Evolutionary conservation across 2,329 filamentous ascomycete genomes (phyloP).

Genomic region (Ascochyta koolunga): DNA sequence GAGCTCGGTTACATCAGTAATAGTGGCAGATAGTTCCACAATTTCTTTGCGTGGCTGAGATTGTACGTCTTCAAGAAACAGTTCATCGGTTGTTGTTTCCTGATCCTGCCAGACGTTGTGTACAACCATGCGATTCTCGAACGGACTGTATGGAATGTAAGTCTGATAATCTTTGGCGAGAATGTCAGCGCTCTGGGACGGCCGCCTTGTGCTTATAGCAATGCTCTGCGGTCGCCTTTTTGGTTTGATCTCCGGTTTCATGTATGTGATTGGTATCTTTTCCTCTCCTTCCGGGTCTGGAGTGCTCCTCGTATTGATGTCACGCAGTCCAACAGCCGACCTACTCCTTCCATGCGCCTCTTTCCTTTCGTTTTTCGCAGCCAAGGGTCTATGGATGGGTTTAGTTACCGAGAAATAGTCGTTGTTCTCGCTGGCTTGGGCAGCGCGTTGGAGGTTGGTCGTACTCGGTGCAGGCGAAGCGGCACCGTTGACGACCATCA

Average conservation of each 20-base stretch:
- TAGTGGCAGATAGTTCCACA: slow-evolving; percentile 10
- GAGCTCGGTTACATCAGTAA: slow-evolving; percentile 11
- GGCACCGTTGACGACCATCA: slow-evolving; percentile 56
- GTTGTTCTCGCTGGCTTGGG: background rate
- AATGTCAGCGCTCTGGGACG: slow-evolving; percentile 9
- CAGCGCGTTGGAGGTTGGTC: slow-evolving; percentile 7
- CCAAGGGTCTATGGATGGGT: slow-evolving; percentile 24
- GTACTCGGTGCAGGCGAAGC: slow-evolving; percentile 53
- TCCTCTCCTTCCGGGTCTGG: slow-evolving; percentile 6
- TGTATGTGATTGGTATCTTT: slow-evolving; percentile 15
- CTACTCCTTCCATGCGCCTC: slow-evolving; percentile 36
- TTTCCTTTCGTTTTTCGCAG: slow-evolving; percentile 26
- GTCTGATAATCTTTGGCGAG: slow-evolving; percentile 14
- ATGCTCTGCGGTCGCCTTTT: slow-evolving; percentile 23
- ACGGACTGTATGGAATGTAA: slow-evolving; percentile 15
- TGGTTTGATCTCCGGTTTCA: slow-evolving; percentile 15
- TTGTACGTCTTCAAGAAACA: background rate
- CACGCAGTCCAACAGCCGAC: slow-evolving; percentile 24
- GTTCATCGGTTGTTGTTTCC: slow-evolving; percentile 9
- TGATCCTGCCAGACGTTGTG: slow-evolving; percentile 9
- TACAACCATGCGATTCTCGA: slow-evolving; percentile 13
- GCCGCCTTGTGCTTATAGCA: slow-evolving; percentile 19
- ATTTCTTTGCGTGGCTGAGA: slow-evolving; percentile 3
- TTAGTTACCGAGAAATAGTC: slow-evolving; percentile 41
- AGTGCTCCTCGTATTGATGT: background rate